phyloP scores from a whole-genome alignment of 192 early-diverging fungal genomes.

The Backusella psychrophila region DNA sequence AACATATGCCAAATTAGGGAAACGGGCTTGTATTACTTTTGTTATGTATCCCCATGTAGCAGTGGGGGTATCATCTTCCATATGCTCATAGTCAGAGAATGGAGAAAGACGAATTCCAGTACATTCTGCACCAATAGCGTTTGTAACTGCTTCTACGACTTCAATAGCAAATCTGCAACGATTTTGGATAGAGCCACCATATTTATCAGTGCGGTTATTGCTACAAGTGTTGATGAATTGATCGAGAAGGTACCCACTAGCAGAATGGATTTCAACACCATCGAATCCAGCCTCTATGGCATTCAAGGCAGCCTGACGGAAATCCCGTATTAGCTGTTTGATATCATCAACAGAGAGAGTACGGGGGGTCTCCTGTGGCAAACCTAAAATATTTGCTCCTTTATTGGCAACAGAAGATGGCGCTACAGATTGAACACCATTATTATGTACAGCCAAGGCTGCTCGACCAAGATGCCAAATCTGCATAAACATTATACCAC shows the following conservation, averaged over 20 bases:
- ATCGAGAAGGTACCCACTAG: conserved; percentile 87
- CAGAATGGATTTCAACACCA: conserved; percentile 22
- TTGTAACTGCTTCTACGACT: conserved; percentile 17
- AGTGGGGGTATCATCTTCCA: conserved; percentile 22
- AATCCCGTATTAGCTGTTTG: neutral
- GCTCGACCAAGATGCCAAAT: conserved; percentile 41
- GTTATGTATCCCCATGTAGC: conserved; percentile 29
- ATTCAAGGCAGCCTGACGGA: conserved; percentile 52
- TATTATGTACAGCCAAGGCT: neutral
- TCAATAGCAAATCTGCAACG: conserved; percentile 28
- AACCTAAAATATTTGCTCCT: conserved; percentile 1
- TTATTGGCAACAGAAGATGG: conserved; percentile 18
- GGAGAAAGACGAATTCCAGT: conserved; percentile 34
- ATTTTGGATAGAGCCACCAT: conserved; percentile 28
- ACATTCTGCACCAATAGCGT: conserved; percentile 21
- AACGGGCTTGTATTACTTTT: conserved; percentile 18
- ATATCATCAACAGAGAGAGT: conserved; percentile 12
- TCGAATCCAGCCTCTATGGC: conserved; percentile 31
- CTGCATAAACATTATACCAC: conserved; percentile 53
- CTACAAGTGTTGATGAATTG: conserved; percentile 76
- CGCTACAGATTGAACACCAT: neutral
- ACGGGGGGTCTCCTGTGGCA: conserved; percentile 10
- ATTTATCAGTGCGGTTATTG: conserved; percentile 68
- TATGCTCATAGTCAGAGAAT: conserved; percentile 22
- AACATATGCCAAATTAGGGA: conserved; percentile 33